These are phyloP conservation scores for Aureobasidium sp. DNA, from an alignment of 2,329 filamentous ascomycete species.

Conservation along the genomic window DNA sequence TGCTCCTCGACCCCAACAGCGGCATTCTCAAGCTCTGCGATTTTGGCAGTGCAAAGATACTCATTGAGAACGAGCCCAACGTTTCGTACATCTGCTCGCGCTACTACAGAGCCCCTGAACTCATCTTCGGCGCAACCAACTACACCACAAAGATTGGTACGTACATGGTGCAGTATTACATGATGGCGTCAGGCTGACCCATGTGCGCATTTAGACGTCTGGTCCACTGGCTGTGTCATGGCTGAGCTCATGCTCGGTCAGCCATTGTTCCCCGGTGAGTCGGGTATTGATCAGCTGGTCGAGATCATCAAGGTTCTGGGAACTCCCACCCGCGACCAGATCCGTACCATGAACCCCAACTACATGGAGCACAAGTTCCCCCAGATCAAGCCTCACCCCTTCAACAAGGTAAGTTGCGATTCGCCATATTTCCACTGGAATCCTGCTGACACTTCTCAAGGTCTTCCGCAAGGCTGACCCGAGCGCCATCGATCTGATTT, in stretches of 20 bases:
- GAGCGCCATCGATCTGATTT: slow-evolving; percentile 91
- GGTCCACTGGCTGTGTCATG: slow-evolving; percentile 99
- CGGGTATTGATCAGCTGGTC: slow-evolving; percentile 94
- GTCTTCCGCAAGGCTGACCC: slow-evolving; percentile 95
- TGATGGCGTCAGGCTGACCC: background rate
- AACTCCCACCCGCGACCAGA: slow-evolving; percentile 94
- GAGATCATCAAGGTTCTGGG: slow-evolving; percentile 99
- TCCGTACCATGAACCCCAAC: slow-evolving; percentile 99
- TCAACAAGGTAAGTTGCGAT: slow-evolving; percentile 65
- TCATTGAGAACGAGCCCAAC: slow-evolving; percentile 97
- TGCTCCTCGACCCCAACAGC: slow-evolving; percentile 82
- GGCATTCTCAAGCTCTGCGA: slow-evolving; percentile 96
- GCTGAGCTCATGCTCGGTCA: slow-evolving; percentile 98
- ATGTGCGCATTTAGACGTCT: slow-evolving; percentile 63
- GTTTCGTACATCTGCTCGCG: slow-evolving; percentile 99
- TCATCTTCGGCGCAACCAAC: slow-evolving; percentile 98
- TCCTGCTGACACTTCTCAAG: slow-evolving; percentile 32
- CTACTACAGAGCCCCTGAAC: slow-evolving; percentile 94
- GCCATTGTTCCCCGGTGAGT: slow-evolving; percentile 95
- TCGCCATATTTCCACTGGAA: background rate
- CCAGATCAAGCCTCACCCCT: slow-evolving; percentile 98
- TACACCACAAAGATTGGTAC: slow-evolving; percentile 99
- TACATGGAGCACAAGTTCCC: slow-evolving; percentile 99
- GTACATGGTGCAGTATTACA: slow-evolving; percentile 27
- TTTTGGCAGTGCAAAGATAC: slow-evolving; percentile 97